Percentiles rank a stretch among this genome's conserved stretches.
phyloP scores from a whole-genome alignment of 768 basidiomycete genomes.

The Mycena alexandri region DNA sequence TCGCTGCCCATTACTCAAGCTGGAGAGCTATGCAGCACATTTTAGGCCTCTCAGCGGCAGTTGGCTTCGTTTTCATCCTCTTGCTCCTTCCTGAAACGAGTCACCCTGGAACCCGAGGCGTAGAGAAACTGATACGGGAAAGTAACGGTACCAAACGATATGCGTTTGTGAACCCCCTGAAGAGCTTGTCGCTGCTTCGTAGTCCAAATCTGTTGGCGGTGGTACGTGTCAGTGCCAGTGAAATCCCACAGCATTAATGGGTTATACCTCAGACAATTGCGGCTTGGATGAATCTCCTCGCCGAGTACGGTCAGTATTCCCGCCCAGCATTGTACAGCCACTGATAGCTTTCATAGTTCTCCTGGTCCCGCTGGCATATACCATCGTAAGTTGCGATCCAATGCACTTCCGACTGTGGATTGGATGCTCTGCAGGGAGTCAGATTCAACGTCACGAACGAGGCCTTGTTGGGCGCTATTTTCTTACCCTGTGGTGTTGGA shows the following conservation, averaged over 20 bases:
- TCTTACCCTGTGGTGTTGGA: conserved; percentile 58
- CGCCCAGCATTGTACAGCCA: conserved; percentile 34
- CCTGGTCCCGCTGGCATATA: conserved; percentile 63
- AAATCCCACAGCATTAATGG: neutral
- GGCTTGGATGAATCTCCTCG: conserved; percentile 26
- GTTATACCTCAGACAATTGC: conserved; percentile 25
- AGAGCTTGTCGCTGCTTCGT: conserved; percentile 52
- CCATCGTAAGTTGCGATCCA: conserved; percentile 53
- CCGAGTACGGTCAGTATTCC: conserved; percentile 52
- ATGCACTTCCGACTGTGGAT: neutral
- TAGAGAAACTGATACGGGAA: conserved; percentile 50
- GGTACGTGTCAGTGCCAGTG: conserved; percentile 45
- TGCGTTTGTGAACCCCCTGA: conserved; percentile 61
- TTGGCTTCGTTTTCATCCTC: conserved; percentile 49
- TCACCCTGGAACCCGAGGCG: conserved; percentile 59
- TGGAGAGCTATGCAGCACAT: conserved; percentile 60
- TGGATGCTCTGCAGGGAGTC: conserved; percentile 49
- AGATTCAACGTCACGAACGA: conserved; percentile 57
- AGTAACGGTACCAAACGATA: conserved; percentile 27
- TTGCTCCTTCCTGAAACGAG: conserved; percentile 64
- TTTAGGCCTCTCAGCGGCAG: conserved; percentile 49
- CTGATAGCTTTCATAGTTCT: conserved; percentile 51
- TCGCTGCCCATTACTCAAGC: conserved; percentile 57
- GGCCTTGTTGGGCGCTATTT: conserved; percentile 56
- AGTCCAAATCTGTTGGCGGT: conserved; percentile 59